Base-by-base conservation (phyloP, 257 asterid genomes). In the Paraleonurus japonicus region DNA sequence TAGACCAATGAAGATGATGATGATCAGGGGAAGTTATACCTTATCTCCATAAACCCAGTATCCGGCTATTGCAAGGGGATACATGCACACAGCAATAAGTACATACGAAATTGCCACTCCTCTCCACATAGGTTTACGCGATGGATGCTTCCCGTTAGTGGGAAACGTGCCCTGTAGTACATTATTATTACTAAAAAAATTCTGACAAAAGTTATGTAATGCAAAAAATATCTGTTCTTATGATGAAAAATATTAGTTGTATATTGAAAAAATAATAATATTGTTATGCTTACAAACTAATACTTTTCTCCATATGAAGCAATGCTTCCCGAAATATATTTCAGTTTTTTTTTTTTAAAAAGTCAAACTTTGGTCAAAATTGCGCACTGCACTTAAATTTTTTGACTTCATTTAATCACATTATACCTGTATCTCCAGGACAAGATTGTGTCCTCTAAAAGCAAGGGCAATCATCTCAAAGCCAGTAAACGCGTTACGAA, bases 371-470 rank as follows among this genome's bases (percentile, higher is more conserved):
- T n/a, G n/a, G n/a, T n/a, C n/a, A n/a, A n/a, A n/a, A n/a, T n/a
- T n/a, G n/a, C n/a, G n/a, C n/a, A n/a, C n/a, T n/a, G n/a, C n/a
- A n/a, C n/a, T n/a, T n/a, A n/a, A n/a, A n/a, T n/a, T n/a, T n/a
- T n/a, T n/a, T n/a, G n/a, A n/a, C n/a, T 28, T 37, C 12, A 37
- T 37, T 9, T 4, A 10, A 9, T 10, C 9, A 37, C 10, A 12
- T n/a, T 15, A 13, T 43, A 43, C 51, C 51, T 43, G 94, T 68
- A 92, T 87, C 77, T 87, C 98, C 3, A 89, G 80, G 27, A 92
- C 84, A 0, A 92, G 76, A 73, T 92, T 92, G 65, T 92, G 98
- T 7, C 98, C 98, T 76, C 91, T 77, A 54, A 90, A 90, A 65
- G 87, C 79, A 57, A 83, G 76, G 17, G 84, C 81, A 16, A 85